phyloP scores from a whole-genome alignment of 352 stramenopile species.

The Phytophthora foliorum region DNA sequence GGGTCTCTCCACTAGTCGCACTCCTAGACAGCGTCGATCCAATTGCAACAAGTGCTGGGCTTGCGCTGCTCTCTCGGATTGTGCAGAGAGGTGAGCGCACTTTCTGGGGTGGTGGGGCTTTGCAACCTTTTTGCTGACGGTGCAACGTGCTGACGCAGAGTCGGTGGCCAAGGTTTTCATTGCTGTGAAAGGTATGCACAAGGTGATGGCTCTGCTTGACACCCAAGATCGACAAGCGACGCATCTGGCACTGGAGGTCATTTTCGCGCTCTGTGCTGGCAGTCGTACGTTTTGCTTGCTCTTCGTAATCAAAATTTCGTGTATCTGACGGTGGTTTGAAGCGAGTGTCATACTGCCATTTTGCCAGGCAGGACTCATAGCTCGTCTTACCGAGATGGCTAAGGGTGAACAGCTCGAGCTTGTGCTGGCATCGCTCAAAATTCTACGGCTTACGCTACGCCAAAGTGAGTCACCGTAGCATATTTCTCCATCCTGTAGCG shows the following conservation, averaged over 20 bases:
- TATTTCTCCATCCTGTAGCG: neutral
- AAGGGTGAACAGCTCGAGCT: constrained; percentile 46
- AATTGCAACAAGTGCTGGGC: constrained; percentile 52
- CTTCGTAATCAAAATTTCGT: neutral
- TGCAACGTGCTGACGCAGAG: constrained; percentile 30
- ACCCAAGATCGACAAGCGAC: constrained; percentile 41
- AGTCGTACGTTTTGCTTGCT: constrained; percentile 45
- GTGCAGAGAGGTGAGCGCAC: constrained; percentile 47
- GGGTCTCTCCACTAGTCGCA: constrained; percentile 70
- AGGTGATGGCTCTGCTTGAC: constrained; percentile 53
- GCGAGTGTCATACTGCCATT: constrained; percentile 54
- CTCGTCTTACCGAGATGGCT: constrained; percentile 40
- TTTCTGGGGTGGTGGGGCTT: neutral
- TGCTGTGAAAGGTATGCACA: constrained; percentile 55
- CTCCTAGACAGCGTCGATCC: constrained; percentile 62
- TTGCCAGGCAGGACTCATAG: constrained; percentile 55
- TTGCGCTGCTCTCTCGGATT: constrained; percentile 66
- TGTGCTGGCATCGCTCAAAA: constrained; percentile 58
- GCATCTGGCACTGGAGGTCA: constrained; percentile 60
- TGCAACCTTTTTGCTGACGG: neutral
- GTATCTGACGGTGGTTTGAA: constrained; percentile 22
- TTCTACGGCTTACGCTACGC: constrained; percentile 57
- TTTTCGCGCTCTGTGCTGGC: constrained; percentile 58
- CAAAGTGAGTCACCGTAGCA: constrained; percentile 41
- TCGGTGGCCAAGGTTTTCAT: constrained; percentile 60